Base-by-base conservation (phyloP, 768 basidiomycete genomes). In the Cyclocybe aegerita region DNA sequence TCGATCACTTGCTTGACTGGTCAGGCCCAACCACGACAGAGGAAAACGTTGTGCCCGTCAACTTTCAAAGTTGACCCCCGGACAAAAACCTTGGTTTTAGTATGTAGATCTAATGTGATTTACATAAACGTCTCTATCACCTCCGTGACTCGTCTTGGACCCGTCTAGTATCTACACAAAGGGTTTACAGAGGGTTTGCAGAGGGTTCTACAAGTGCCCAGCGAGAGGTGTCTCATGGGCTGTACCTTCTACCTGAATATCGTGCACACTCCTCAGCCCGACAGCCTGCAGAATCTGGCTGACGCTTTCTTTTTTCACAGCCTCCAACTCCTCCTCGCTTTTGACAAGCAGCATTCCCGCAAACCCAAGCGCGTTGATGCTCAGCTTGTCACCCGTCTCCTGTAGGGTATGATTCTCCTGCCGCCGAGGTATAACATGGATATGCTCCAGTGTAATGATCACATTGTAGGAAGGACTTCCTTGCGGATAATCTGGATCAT, bases 301-400 rank as follows among this genome's bases (percentile, higher is more conserved):
- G 23, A 89, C 70, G 1, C 83, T 79, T 65, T 86, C 83, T 50
- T 70, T 67, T 65, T 81, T 81, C 37, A 97, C 77, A 2, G 76
- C 79, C 48, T 83, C 81, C 43, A 92, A 65, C 69, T 95, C 92
- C 14, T 76, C 76, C 47, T 88, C 81, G 55, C 87, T 92, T 73
- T 88, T 92, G 17, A 90, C 92, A 48, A 97, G 79, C 53, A 97
- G 59, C 85, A 91, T 83, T 1, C 95, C 95, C 6, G 92, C 89
- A 64, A 88, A 97, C 10, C 91, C 95, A 42, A 97, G 76, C 39
- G 95, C 79, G 66, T 98, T 97, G 38, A 98, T 75, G 59, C 82
- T 81, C 23, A 98, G 60, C 47, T 67, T 53, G 32, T 82, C 78
- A n/a, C 81, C 80, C 2, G 79, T 80, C 43, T 72, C 75, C 46